Percentiles rank a stretch among this genome's conserved stretches.
Conservation (phyloP, 805 yeast genomes). For the Sporopachydermia lactativora region DNA sequence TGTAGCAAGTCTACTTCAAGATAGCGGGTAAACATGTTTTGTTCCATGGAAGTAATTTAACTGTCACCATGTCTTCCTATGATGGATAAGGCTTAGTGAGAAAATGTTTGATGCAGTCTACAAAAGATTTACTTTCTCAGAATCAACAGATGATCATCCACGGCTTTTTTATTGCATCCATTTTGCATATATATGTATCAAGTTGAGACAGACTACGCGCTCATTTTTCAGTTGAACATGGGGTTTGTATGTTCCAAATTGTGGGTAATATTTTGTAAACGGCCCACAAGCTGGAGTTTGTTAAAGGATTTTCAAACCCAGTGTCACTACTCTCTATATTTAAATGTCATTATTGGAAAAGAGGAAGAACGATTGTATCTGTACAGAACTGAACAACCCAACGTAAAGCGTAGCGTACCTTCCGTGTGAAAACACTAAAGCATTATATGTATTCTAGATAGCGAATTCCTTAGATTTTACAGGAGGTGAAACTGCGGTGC, state of each 20-base stretch:
- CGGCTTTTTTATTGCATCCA: neutral
- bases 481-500: neutral
- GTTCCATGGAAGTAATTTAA: conserved; percentile 1
- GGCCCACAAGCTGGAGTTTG: neutral
- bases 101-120: conserved; percentile 1
- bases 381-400: conserved; percentile 1
- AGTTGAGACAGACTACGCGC: neutral
- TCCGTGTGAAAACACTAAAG: neutral
- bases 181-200: neutral
- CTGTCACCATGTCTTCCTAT: neutral
- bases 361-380: conserved; percentile 1
- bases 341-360: conserved; percentile 1
- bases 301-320: neutral
- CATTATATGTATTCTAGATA: neutral
- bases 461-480: neutral
- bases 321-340: neutral
- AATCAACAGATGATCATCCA: conserved; percentile 1
- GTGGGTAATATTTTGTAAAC: neutral
- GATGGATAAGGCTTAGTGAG: neutral
- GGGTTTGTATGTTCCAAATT: conserved; percentile 1
- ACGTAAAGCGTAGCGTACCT: conserved; percentile 1
- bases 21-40: conserved; percentile 1
- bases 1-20: conserved; percentile 1
- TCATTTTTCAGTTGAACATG: conserved; percentile 1
- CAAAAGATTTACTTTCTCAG: conserved; percentile 1